Evolutionary conservation across 768 basidiomycete genomes (phyloP).

Genomic region (Mycena albidolilacea): DNA sequence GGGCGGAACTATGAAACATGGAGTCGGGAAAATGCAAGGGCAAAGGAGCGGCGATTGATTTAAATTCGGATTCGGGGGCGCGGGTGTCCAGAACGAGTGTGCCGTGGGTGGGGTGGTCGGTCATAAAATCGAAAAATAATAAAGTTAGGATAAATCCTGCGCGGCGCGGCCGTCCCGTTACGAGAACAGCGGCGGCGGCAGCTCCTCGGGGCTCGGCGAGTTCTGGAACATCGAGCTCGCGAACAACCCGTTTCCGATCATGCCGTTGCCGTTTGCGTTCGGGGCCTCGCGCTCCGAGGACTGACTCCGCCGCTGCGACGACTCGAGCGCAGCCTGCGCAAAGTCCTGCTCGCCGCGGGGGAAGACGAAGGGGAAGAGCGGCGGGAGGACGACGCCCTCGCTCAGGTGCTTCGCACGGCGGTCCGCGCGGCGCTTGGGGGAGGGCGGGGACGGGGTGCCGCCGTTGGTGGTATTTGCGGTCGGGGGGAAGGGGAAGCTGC

Average conservation of each 20-base stretch:
- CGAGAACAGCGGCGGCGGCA: conserved; percentile 78
- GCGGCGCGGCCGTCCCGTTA: conserved; percentile 42
- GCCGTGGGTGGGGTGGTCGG: conserved; percentile 15
- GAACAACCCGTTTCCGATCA: conserved; percentile 55
- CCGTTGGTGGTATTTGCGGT: neutral
- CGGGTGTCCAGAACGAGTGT: conserved; percentile 42
- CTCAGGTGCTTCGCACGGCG: conserved; percentile 65
- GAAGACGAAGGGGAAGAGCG: conserved; percentile 67
- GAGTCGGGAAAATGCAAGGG: neutral
- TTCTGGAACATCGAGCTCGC: conserved; percentile 90
- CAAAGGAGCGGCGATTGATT: neutral
- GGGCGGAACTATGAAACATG: neutral
- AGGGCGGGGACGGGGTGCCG: conserved; percentile 33
- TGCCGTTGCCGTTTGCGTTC: conserved; percentile 26
- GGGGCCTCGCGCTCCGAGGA: neutral
- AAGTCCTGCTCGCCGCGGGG: conserved; percentile 40
- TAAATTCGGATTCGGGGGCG: neutral
- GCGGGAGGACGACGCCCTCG: conserved; percentile 73
- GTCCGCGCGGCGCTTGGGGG: conserved; percentile 47
- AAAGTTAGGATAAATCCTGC: conserved; percentile 42
- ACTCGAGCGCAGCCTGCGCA: neutral
- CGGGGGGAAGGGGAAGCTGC: conserved; percentile 57
- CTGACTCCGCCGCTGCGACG: neutral
- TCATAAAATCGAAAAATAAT: conserved; percentile 28
- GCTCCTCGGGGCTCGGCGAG: conserved; percentile 86